Evolutionary conservation across 2,329 filamentous ascomycete species (phyloP).

Genomic region (Sporothrix brasiliensis): DNA sequence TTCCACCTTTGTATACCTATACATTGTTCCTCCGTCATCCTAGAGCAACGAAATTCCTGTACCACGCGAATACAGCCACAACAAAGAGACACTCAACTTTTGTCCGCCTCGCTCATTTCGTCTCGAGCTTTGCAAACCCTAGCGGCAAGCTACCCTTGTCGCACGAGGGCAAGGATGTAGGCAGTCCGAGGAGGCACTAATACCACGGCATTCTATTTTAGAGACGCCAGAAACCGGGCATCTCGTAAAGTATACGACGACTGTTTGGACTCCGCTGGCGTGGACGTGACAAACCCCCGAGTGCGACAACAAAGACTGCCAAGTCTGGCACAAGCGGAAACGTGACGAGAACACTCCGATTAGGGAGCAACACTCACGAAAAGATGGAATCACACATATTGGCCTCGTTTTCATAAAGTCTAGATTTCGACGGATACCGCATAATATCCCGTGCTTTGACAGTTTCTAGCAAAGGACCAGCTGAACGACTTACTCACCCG

Average conservation of each 20-base stretch:
- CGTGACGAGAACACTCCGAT: neutral
- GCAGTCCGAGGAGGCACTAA: conserved; percentile 1
- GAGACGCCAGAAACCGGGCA: neutral
- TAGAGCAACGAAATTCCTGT: neutral
- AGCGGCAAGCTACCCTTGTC: conserved; percentile 2
- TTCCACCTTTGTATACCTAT: neutral
- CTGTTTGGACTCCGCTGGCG: no score
- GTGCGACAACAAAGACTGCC: no score
- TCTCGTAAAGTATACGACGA: neutral
- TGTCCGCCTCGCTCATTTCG: conserved; percentile 10
- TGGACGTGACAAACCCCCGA: no score
- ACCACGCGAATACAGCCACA: neutral
- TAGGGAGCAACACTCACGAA: no score
- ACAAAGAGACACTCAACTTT: neutral
- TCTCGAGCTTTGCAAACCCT: conserved; percentile 14
- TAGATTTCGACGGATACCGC: neutral
- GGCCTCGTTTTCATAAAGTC: neutral
- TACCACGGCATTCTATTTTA: conserved; percentile 6
- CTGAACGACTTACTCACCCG: neutral
- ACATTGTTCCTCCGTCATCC: neutral
- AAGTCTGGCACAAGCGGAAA: neutral
- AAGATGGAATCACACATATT: no score
- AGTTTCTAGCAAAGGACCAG: conserved; percentile 1
- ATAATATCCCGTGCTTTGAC: no score
- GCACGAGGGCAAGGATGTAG: neutral